Evolutionary conservation across 495 filamentous ascomycete genomes (phyloP).

Genomic region (Penicillium simplicissimum): DNA sequence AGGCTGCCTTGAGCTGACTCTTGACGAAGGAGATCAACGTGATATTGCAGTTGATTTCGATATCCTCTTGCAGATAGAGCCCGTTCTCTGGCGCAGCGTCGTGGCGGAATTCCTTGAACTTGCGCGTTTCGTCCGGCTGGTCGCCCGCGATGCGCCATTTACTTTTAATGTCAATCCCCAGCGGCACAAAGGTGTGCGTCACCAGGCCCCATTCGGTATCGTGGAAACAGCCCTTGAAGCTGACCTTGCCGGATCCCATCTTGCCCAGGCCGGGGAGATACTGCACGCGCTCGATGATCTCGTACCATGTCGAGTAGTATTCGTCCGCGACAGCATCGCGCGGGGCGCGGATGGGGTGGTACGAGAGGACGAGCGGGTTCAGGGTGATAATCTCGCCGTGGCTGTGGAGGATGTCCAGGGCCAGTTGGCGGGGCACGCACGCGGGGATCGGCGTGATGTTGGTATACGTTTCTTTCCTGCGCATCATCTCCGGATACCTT

Average conservation of each 20-base stretch:
- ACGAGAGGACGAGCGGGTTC: constrained; percentile 74
- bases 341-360: constrained; percentile 63
- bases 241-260: constrained; percentile 59
- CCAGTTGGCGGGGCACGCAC: constrained; percentile 63
- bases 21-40: constrained; percentile 72
- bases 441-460: constrained; percentile 70
- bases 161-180: constrained; percentile 65
- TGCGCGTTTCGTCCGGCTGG: constrained; percentile 60
- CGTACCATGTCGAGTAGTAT: constrained; percentile 68
- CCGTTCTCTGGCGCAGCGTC: constrained; percentile 53
- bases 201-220: constrained; percentile 66
- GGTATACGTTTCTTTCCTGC: constrained; percentile 46
- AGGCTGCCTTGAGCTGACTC: constrained; percentile 70
- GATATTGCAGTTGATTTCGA: constrained; percentile 75
- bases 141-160: constrained; percentile 64
- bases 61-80: constrained; percentile 74
- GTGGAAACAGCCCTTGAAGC: constrained; percentile 75
- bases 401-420: constrained; percentile 68
- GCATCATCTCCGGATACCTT: constrained; percentile 26
- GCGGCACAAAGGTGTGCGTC: constrained; percentile 73
- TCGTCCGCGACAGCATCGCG: constrained; percentile 64
- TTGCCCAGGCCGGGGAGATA: constrained; percentile 67
- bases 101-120: constrained; percentile 54
- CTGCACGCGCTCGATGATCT: constrained; percentile 60
- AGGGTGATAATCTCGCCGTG: constrained; percentile 78